phyloP scores from a whole-genome alignment of 257 asterid species.

The Plectranthus barbatus region DNA sequence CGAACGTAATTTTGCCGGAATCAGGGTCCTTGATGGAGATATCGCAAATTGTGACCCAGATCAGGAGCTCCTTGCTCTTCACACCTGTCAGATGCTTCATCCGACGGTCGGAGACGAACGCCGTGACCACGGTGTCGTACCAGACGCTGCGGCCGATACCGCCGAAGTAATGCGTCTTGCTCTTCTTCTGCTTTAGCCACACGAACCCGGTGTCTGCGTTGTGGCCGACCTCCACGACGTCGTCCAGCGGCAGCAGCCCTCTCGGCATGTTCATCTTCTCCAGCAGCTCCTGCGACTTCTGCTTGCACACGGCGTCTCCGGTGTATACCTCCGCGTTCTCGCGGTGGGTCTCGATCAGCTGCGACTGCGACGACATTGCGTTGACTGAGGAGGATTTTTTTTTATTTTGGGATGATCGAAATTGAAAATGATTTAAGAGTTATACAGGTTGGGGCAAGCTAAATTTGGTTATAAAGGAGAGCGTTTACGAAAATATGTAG shows the following conservation, averaged over 20 bases:
- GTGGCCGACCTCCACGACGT: conserved; percentile 50
- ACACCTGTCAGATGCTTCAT: conserved; percentile 70
- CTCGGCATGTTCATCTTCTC: conserved; percentile 46
- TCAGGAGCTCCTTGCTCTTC: conserved; percentile 61
- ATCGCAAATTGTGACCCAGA: conserved; percentile 55
- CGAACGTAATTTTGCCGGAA: conserved; percentile 44
- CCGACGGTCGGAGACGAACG: conserved; percentile 51
- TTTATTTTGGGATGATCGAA: too few relatives aligned
- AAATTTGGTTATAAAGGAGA: too few relatives aligned
- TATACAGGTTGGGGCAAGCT: too few relatives aligned
- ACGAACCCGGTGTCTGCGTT: conserved; percentile 53
- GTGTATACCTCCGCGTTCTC: conserved; percentile 51
- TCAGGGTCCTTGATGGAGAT: conserved; percentile 39
- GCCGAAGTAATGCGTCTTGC: conserved; percentile 39
- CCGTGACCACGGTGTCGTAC: conserved; percentile 64
- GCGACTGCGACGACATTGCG: conserved; percentile 34
- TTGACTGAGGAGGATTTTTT: background rate
- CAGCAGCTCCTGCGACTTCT: conserved; percentile 50
- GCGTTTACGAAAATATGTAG: too few relatives aligned
- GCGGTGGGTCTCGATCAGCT: conserved; percentile 33
- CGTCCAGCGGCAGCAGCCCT: conserved; percentile 61
- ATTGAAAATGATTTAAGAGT: too few relatives aligned
- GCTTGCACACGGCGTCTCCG: conserved; percentile 48
- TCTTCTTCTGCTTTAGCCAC: conserved; percentile 61
- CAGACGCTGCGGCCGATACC: conserved; percentile 43